Conservation (phyloP, 2,329 filamentous ascomycete genomes). For the Aspergillus sp. region DNA sequence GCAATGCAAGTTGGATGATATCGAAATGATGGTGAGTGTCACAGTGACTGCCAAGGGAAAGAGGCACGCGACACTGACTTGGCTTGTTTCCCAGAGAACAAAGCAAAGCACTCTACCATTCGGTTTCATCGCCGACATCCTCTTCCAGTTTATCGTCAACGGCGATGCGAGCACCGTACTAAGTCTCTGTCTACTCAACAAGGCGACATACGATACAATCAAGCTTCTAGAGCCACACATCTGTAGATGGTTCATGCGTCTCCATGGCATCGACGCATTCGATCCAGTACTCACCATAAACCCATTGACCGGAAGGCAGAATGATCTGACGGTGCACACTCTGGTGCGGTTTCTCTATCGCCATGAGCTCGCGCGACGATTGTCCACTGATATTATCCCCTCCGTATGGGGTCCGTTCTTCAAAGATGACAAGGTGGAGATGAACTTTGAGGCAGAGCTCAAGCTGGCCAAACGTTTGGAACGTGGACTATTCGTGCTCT, state of each 20-base stretch:
- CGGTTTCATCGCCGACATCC: slow-evolving; percentile 32
- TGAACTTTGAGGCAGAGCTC: slow-evolving; percentile 34
- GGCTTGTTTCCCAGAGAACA: slow-evolving; percentile 16
- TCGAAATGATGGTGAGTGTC: slow-evolving; percentile 10
- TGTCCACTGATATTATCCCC: slow-evolving; percentile 32
- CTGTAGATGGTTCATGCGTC: slow-evolving; percentile 33
- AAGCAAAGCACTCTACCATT: slow-evolving; percentile 23
- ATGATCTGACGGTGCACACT: slow-evolving; percentile 28
- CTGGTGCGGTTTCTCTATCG: slow-evolving; percentile 30
- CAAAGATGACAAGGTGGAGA: slow-evolving; percentile 26
- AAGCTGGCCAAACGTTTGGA: slow-evolving; percentile 31
- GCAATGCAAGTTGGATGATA: slow-evolving; percentile 12
- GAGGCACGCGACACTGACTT: slow-evolving; percentile 17
- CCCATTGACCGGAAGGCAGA: slow-evolving; percentile 28
- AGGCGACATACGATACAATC: slow-evolving; percentile 32
- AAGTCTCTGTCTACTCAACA: slow-evolving; percentile 32
- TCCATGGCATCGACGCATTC: slow-evolving; percentile 62
- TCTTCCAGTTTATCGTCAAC: slow-evolving; percentile 36
- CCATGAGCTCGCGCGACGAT: slow-evolving; percentile 24
- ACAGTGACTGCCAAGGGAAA: background rate
- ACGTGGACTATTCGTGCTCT: slow-evolving; percentile 34
- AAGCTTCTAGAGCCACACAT: slow-evolving; percentile 32
- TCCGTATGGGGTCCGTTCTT: slow-evolving; percentile 35
- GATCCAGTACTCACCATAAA: slow-evolving; percentile 56
- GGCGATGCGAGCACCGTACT: slow-evolving; percentile 29